Evolutionary conservation across 306 rosid species (phyloP), one percentile per base, ranked within the genome.

Genomic region (Lupinus albus): DNA sequence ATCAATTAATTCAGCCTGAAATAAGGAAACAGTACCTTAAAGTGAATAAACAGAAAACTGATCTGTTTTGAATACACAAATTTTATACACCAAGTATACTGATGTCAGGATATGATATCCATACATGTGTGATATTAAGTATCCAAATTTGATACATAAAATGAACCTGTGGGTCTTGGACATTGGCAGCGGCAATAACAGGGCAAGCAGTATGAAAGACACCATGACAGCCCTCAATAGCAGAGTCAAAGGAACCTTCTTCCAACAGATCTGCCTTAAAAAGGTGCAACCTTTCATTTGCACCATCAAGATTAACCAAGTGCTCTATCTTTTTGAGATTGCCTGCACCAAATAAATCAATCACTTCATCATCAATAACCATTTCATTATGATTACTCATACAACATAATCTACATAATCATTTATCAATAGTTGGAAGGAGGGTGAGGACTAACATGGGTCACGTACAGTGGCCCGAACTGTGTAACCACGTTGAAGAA

Each of bases 201-300:
- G 85, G 88, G 10, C 84, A 81, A 4, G 88, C 86, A 5, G 77
- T 71, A 38, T 85, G 86, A 20, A 85, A 82, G 46, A 85, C 86
- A 20, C 81, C 82, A 32, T 70, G 72, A 38, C 89, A 85, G 1
- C 81, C 86, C 15, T 76, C 38, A 56, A 82, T 7, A 30, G 18
- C 52, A 38, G 76, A 8, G 49, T 85, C 80, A 59, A 85, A 85
- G 35, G 89, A 79, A 2, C 84, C 77, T 77, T 82, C 78, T 15
- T 75, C 81, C 16, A 85, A 10, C 8, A 85, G 67, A 20, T 85
- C 65, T 18, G 86, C 86, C 66, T 77, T 56, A 10, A 82, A 44
- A 10, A 82, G 32, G 0, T 74, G 84, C 60, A 85, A 57, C 57
- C 89, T 77, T 47, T 82, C 86, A 11, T 76, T 63, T n/a, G 89